A percentile compares a stretch with the other conserved stretches of the same genome.
Evolutionary conservation across 1,284 basidiomycete species (phyloP).

Genomic region (Malassezia brasiliensis): DNA sequence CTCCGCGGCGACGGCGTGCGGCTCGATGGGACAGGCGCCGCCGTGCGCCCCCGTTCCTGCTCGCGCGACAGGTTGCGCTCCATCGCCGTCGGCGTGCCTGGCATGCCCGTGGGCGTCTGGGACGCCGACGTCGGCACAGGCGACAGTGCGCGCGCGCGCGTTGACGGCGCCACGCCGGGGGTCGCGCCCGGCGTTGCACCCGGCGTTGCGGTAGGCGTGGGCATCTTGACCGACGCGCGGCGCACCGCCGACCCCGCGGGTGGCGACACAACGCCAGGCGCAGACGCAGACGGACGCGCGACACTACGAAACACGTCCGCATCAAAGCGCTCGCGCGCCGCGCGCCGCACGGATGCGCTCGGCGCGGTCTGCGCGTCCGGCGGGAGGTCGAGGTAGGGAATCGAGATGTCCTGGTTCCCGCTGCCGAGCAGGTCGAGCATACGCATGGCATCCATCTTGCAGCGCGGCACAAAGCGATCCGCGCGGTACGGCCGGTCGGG

Average conservation of each 20-base stretch:
- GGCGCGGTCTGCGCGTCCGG: neutral
- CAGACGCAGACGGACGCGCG: neutral
- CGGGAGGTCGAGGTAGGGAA: conserved; percentile 40
- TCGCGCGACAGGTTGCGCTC: too few relatives aligned
- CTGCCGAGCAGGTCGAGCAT: conserved; percentile 47
- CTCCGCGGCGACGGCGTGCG: neutral
- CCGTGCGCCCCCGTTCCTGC: neutral
- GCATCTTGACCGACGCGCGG: too few relatives aligned
- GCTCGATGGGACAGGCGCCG: neutral
- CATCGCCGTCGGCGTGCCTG: too few relatives aligned
- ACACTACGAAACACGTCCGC: conserved; percentile 31
- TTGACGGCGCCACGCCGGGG: too few relatives aligned
- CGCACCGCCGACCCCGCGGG: too few relatives aligned
- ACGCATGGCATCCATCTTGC: conserved; percentile 47
- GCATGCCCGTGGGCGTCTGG: neutral
- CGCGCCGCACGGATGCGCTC: conserved; percentile 17
- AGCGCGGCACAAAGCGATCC: conserved; percentile 45
- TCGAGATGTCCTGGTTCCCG: conserved; percentile 37
- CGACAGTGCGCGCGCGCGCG: too few relatives aligned
- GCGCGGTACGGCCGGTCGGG: conserved; percentile 44
- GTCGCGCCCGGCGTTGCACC: too few relatives aligned
- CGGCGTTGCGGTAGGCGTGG: too few relatives aligned
- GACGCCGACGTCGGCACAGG: too few relatives aligned
- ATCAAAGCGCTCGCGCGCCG: conserved; percentile 38
- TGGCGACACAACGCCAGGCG: too few relatives aligned